Evolutionary conservation across 1,284 basidiomycete species (phyloP).

Genomic region (Irpex rosettiformis): DNA sequence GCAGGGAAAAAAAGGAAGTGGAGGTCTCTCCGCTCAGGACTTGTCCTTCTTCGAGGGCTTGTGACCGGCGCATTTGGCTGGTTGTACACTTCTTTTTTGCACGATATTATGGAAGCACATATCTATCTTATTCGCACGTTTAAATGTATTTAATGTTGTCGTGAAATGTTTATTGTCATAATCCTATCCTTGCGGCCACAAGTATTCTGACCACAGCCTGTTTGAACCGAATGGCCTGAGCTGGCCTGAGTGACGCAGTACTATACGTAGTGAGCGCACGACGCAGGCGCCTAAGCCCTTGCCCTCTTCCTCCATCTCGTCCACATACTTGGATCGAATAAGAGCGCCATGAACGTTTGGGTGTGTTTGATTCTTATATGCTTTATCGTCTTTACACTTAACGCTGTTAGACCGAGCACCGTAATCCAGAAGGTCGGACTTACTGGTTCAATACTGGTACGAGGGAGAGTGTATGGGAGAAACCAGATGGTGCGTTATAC

Average conservation of each 20-base stretch:
- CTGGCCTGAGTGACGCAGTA: no score
- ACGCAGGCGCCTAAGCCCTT: neutral
- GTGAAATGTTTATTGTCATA: neutral
- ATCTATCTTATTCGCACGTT: neutral
- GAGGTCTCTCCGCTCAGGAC: conserved; percentile 66
- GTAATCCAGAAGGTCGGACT: conserved; percentile 80
- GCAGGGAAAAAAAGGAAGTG: conserved; percentile 22
- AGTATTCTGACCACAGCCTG: no score
- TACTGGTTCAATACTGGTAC: conserved; percentile 84
- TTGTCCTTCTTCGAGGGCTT: conserved; percentile 73
- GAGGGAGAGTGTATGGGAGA: conserved; percentile 84
- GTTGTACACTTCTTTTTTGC: no score
- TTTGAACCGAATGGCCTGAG: no score
- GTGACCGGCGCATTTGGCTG: conserved; percentile 24
- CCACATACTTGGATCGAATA: neutral
- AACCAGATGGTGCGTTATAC: conserved; percentile 65
- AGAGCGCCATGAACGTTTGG: neutral
- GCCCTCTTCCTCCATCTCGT: neutral
- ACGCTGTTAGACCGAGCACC: conserved; percentile 65
- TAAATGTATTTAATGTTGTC: conserved; percentile 1
- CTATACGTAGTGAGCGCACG: no score
- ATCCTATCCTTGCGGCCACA: no score
- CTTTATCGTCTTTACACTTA: neutral
- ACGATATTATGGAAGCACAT: neutral
- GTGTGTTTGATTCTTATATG: neutral